These are phyloP conservation scores for Globisporangium nodosum DNA, from an alignment of 352 stramenopile species.

Conservation along the genomic window DNA sequence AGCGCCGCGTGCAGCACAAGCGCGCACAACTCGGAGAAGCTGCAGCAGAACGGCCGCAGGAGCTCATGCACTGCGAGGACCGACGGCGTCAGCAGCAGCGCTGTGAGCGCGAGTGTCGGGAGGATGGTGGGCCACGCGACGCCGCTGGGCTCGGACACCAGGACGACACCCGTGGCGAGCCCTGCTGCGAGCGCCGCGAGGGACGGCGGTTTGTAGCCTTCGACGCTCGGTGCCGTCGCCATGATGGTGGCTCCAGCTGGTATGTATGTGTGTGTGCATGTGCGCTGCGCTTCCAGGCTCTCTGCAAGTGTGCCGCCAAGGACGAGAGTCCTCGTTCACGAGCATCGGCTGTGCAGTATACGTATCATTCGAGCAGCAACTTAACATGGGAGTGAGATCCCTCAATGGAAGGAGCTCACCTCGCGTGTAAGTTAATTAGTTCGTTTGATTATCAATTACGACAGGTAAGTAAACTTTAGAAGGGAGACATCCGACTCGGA, in stretches of 20 bases:
- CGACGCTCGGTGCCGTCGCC: background rate
- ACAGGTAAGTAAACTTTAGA: too few species aligned
- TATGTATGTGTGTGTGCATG: background rate
- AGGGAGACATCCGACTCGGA: too few species aligned
- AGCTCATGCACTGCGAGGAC: constrained; percentile 23
- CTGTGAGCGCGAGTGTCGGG: background rate
- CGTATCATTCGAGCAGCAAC: too few species aligned
- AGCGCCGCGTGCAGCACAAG: constrained; percentile 17
- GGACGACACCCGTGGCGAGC: constrained; percentile 1
- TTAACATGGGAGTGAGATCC: too few species aligned
- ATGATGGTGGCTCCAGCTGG: background rate
- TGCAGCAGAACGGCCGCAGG: constrained; percentile 34
- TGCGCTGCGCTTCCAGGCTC: too few species aligned
- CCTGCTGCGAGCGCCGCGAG: background rate
- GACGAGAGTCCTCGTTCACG: too few species aligned
- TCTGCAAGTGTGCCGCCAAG: too few species aligned
- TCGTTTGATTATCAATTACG: too few species aligned
- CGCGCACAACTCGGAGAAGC: constrained; percentile 20
- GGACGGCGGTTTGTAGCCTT: background rate
- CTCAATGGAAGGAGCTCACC: too few species aligned
- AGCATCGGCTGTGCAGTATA: too few species aligned
- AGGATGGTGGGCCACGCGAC: constrained; percentile 15
- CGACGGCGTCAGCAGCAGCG: constrained; percentile 18
- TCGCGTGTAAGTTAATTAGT: too few species aligned
- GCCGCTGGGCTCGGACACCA: constrained; percentile 11